Evolutionary conservation across 805 yeast genomes (phyloP), one percentile per base, ranked within the genome.

Genomic region (Starmerella etchellsii): DNA sequence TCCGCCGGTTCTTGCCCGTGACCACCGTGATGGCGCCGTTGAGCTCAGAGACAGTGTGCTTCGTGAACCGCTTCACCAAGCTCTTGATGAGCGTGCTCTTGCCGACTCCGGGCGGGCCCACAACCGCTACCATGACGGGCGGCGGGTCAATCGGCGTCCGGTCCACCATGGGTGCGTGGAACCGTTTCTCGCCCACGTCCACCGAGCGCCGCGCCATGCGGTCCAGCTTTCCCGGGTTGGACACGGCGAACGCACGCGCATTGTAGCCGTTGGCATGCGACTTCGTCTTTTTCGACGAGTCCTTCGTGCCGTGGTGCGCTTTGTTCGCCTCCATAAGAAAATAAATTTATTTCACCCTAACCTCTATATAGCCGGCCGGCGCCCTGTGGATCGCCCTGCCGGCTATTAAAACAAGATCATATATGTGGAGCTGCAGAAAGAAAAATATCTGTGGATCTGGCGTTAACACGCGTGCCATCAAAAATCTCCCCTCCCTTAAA

Each of bases 81-180:
- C 96, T 84, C 58, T 84, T 79, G 54, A 91, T 83, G 54, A 91
- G 67, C 0, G 97, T 88, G 14, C 96, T 76, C 58, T 91, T 91
- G 49, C 99, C 99, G 0, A 97, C 91, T 14, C 99, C 99, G 9
- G 95, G 94, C 11, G 99, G 99, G 0, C 99, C 99, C 11, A 91
- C 95, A 7, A 91, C 94, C 0, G 95, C 95, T 20, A 91, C 84
- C 42, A 91, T 77, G 19, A 91, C 79, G 31, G 99, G 99, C 18
- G 96, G 96, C 3, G 97, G 95, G 55, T 88, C 95, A 42, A 88
- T 97, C 0, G 97, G 96, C 0, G 96, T 85, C 52, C 97, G 70
- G 59, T 91, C 94, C 37, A 91, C 80, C 96, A 91, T 87, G 14
- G 98, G 97, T 18, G 87, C 96, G 67, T 91, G 97, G 56, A 81